Evolutionary conservation across 2,329 filamentous ascomycete genomes (phyloP), one percentile per base, ranked within the genome.

Genomic region (Phaeosphaeria sp.): DNA sequence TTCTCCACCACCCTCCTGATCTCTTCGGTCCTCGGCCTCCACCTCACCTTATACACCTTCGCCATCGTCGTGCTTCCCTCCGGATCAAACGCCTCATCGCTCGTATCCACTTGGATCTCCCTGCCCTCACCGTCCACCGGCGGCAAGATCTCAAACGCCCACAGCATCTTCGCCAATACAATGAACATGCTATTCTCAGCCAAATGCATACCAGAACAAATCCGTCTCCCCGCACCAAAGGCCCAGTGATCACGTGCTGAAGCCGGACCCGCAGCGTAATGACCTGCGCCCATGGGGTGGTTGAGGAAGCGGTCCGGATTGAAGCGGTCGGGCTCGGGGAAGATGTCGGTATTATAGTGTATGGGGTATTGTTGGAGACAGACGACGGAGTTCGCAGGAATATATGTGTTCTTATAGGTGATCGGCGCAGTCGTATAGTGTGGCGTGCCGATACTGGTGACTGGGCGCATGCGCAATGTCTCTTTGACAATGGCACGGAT

Each of bases 81-180:
- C 1, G 66, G 49, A 55, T 69, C 64, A 54, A 74, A 78, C 3
- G 75, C 75, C 22, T 69, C 64, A 54, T 78, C 76, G 33, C 69
- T 67, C 6, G 72, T 51, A 62, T 77, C 74, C 13, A 78, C 61
- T 9, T 72, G 74, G 0, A 78, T 61, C 44, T 78, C 76, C 9
- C 57, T 71, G 0, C 78, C 82, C 1, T 75, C 61, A 17, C 57
- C 51, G 33, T 75, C 74, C 18, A 78, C 20, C 0, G 69, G 66
- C 53, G 81, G 80, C 18, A 61, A 51, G 5, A 85, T 74, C 9
- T 78, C 72, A 52, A 86, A 86, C 0, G 78, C 80, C 1, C 85
- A 79, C 1, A 87, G 64, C 0, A 78, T 67, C 44, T 82, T 82
- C 0, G 77, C 81, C 9, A 82, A 66, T 30, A 69, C 77, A 43